Base-by-base conservation (phyloP, 2,329 filamentous ascomycete species). In the Zarea fungicola region DNA sequence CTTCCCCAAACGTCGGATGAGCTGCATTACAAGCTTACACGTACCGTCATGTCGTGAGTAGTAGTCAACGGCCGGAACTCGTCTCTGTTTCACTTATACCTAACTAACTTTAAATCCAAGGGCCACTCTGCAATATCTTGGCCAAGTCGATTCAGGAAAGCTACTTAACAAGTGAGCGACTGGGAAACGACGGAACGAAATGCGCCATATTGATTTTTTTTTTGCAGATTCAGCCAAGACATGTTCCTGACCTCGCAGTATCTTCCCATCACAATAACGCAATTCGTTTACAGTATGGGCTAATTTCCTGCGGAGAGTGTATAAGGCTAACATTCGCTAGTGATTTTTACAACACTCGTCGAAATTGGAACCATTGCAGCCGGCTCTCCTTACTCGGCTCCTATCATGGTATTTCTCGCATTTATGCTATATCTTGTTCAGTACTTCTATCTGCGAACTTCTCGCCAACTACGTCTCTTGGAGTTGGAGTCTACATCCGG, bases 401-500 rank as follows among this genome's bases (percentile, higher is more conserved):
- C 73, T 2, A 67, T 66, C 0, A 64, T 78, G n/a, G 75, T 77
- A 0, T 49, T 69, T 7, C 13, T 42, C 0, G 2, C 50, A 2
- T 13, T 54, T 6, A 48, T 48, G 5, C 34, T 60, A 3, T 60
- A 53, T 32, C 11, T 51, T 4, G n/a, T 61, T 4, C 58, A 61
- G 21, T 50, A 52, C 5, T 53, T 54, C 26, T 54, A 55, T 23
- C 65, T 81, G 2, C 67, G 72, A 6, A 80, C 77, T 1, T 79
- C 77, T 0, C 70, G 77, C 0, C 78, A 80, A 53, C 62, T 82
- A 3, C 72, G 76, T 26, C 66, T 75, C 13, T 58, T 80, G 22
- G 77, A 80, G 40, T 64, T 81, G 1, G 75, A 81, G 54, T 68
- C 75, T 1, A 72, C 72, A 39, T 67, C 75, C 0, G 71, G 69